Conservation (phyloP, 768 basidiomycete species). For the Dacryopinax spathularia region DNA sequence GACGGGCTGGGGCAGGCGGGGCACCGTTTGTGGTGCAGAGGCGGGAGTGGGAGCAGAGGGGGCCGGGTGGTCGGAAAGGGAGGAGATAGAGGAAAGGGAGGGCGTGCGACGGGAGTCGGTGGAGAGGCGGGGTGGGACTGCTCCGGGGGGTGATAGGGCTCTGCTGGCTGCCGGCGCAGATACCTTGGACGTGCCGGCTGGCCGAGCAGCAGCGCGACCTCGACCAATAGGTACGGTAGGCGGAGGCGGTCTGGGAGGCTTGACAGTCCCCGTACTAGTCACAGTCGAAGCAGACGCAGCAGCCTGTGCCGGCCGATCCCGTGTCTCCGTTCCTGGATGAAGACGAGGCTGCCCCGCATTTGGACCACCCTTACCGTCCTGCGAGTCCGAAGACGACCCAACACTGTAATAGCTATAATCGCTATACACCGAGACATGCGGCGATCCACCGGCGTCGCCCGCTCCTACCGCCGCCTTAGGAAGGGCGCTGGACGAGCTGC, state of each 20-base stretch:
- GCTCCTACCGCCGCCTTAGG: neutral
- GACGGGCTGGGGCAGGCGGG: conserved; percentile 6
- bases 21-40: neutral
- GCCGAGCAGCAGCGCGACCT: neutral
- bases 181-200: neutral
- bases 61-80: neutral
- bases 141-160: neutral
- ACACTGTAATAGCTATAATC: neutral
- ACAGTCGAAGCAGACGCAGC: conserved; percentile 10
- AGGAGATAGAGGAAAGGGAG: neutral
- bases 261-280: neutral
- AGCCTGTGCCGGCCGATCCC: no score
- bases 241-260: neutral
- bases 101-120: neutral
- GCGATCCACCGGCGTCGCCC: no score
- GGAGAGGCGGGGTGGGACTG: neutral
- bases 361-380: neutral
- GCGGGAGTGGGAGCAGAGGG: neutral
- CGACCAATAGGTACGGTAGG: neutral
- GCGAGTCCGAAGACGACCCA: neutral
- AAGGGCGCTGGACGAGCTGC: neutral
- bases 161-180: neutral
- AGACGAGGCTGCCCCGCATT: no score
- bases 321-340: no score
- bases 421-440: neutral